Percentiles rank a stretch among this genome's conserved stretches.
These are phyloP conservation scores for Malassezia yamatoensis DNA, from an alignment of 1,284 basidiomycete species.

Conservation along the genomic window DNA sequence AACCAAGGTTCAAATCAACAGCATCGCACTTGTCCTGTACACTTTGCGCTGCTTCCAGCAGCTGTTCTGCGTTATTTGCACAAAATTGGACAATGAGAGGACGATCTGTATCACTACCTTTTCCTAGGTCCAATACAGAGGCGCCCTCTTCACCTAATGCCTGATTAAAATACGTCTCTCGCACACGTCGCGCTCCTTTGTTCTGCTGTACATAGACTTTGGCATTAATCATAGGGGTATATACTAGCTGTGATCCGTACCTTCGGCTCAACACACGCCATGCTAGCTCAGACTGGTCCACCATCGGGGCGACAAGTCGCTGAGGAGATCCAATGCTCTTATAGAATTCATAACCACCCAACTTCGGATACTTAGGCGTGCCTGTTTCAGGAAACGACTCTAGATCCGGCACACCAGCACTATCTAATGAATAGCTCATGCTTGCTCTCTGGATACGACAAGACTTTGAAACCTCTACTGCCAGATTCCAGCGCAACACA, in stretches of 20 bases:
- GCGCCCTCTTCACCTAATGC: constrained; percentile 30
- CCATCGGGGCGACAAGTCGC: constrained; percentile 90
- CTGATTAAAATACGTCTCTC: constrained; percentile 28
- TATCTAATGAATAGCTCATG: background rate
- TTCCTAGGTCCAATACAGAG: constrained; percentile 57
- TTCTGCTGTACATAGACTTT: constrained; percentile 59
- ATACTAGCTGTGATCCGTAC: constrained; percentile 71
- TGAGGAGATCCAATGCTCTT: constrained; percentile 70
- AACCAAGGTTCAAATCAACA: constrained; percentile 80
- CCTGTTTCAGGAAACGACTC: constrained; percentile 38
- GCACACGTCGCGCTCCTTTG: constrained; percentile 22
- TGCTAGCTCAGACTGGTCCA: constrained; percentile 80
- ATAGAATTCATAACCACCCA: constrained; percentile 73
- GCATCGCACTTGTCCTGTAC: constrained; percentile 57
- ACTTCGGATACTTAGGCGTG: constrained; percentile 51
- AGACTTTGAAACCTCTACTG: no score
- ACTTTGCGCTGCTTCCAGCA: constrained; percentile 49
- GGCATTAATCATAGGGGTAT: constrained; percentile 96
- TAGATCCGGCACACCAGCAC: constrained; percentile 9
- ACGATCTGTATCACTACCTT: constrained; percentile 54
- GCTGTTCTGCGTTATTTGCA: constrained; percentile 70
- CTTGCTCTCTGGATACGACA: background rate
- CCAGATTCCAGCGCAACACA: no score
- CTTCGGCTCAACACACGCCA: constrained; percentile 80
- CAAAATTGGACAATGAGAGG: constrained; percentile 88